Conservation (phyloP, 2,329 filamentous ascomycete genomes). For the Hymenoscyphus salicellus region DNA sequence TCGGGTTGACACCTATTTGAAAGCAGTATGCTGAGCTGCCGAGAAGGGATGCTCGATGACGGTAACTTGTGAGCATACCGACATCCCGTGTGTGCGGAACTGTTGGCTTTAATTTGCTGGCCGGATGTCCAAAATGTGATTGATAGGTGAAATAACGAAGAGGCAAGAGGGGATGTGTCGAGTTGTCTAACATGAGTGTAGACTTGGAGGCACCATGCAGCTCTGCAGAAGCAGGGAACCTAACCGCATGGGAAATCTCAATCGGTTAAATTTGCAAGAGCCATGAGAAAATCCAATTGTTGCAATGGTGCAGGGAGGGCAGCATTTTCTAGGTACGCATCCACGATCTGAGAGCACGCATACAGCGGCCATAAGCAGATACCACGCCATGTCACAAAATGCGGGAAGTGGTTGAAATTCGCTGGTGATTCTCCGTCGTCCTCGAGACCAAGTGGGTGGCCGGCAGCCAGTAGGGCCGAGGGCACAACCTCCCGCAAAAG, state of each 20-base stretch:
- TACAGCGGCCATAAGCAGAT: background rate
- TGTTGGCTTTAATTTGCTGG: background rate
- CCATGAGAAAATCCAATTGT: background rate
- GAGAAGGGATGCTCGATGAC: background rate
- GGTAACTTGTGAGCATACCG: background rate
- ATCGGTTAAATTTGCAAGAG: background rate
- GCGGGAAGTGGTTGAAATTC: background rate
- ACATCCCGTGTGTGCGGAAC: background rate
- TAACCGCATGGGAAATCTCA: background rate
- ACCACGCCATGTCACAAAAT: background rate
- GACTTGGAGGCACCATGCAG: background rate
- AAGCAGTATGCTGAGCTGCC: background rate
- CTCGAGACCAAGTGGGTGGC: background rate
- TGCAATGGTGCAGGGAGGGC: background rate
- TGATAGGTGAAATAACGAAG: background rate
- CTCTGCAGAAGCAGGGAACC: background rate
- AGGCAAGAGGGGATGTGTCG: background rate
- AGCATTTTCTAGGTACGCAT: background rate
- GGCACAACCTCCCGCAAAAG: background rate
- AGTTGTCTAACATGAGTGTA: background rate
- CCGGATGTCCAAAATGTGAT: background rate
- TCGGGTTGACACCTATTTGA: background rate
- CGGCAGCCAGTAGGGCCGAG: background rate
- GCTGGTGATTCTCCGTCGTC: background rate
- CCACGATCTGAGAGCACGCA: background rate